A percentile compares a stretch with the other conserved stretches of the same genome.
Evolutionary conservation across 495 filamentous ascomycete genomes (phyloP).

Genomic region (Penicillium cinerascens): DNA sequence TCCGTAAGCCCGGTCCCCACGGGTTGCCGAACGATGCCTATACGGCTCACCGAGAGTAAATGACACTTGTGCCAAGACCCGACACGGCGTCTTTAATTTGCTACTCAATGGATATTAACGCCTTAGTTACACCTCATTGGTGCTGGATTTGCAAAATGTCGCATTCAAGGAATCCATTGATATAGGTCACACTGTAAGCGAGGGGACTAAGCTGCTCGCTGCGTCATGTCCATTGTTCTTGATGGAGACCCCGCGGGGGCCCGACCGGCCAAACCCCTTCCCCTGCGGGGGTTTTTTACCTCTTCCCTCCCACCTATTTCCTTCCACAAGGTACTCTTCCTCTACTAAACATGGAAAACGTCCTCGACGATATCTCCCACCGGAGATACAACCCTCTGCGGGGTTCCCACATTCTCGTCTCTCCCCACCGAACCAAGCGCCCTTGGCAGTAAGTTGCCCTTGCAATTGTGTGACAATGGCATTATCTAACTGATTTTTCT

Average conservation of each 20-base stretch:
- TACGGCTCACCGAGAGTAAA: slow-evolving; percentile 25
- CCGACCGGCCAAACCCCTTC: background rate
- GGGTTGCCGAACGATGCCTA: slow-evolving; percentile 29
- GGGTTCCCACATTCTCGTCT: slow-evolving; percentile 88
- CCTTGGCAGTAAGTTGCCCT: slow-evolving; percentile 86
- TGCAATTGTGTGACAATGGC: background rate
- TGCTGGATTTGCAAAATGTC: background rate
- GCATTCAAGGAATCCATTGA: background rate
- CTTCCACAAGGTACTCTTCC: slow-evolving; percentile 11
- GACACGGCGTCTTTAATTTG: background rate
- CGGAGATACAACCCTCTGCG: slow-evolving; percentile 88
- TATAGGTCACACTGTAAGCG: background rate
- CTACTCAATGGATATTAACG: background rate
- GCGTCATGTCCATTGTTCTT: background rate
- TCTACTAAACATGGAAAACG: slow-evolving; percentile 52
- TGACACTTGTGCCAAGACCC: slow-evolving; percentile 7
- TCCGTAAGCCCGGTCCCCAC: slow-evolving; percentile 1
- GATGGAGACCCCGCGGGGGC: slow-evolving; percentile 20
- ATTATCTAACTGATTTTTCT: slow-evolving; percentile 1
- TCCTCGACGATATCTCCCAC: slow-evolving; percentile 97
- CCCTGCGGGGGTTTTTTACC: slow-evolving; percentile 10
- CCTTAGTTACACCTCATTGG: background rate
- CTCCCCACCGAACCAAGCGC: slow-evolving; percentile 91
- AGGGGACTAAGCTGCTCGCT: background rate
- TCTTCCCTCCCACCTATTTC: background rate